Evolutionary conservation across 495 filamentous ascomycete genomes (phyloP).

Genomic region (Tetracladium setigerum): DNA sequence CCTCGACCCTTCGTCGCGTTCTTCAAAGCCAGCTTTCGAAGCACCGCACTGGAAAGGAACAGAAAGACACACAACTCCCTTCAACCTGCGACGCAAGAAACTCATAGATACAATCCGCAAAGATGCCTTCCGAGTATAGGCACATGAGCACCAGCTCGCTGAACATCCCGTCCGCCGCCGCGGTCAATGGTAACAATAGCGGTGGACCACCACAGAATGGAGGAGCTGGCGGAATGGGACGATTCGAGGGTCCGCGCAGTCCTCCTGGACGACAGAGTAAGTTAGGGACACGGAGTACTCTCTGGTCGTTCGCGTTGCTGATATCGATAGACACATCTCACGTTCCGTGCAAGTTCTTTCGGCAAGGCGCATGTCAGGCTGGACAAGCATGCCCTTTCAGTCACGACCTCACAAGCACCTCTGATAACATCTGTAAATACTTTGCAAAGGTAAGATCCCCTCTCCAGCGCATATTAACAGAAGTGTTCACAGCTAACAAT

Average conservation of each 20-base stretch:
- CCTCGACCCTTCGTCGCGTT: background rate
- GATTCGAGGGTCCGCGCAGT: conserved; percentile 66
- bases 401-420: conserved; percentile 73
- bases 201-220: conserved; percentile 20
- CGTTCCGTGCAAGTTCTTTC: conserved; percentile 99
- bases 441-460: conserved; percentile 75
- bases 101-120: background rate
- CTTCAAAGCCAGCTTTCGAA: background rate
- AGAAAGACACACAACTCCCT: background rate
- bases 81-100: background rate
- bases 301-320: conserved; percentile 10
- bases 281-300: conserved; percentile 18
- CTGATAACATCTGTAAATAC: conserved; percentile 92
- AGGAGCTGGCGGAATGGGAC: conserved; percentile 34
- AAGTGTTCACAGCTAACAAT: conserved; percentile 8
- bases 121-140: conserved; percentile 35
- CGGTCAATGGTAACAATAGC: conserved; percentile 21
- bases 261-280: conserved; percentile 76
- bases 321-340: conserved; percentile 75
- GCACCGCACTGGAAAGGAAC: no score
- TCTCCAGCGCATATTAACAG: background rate
- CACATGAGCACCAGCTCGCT: conserved; percentile 45
- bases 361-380: conserved; percentile 91
- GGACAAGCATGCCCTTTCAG: conserved; percentile 94
- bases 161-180: conserved; percentile 34